Conservation (phyloP, 495 filamentous ascomycete genomes). For the Penicillium parvum region DNA sequence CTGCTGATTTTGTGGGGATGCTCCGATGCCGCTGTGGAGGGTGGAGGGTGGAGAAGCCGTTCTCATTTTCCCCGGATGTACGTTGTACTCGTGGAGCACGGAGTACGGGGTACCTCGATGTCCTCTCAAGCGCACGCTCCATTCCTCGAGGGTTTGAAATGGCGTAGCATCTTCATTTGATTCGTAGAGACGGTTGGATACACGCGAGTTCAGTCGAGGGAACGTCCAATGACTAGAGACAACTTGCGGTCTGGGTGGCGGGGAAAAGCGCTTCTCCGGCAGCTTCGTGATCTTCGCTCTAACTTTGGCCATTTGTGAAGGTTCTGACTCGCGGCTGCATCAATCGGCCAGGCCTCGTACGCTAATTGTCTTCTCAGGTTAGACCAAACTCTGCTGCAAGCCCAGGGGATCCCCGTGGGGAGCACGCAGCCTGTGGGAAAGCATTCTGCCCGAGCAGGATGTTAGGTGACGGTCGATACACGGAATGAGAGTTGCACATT, state of each 20-base stretch:
- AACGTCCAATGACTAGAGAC: slow-evolving; percentile 9
- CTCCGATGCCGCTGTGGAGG: slow-evolving; percentile 15
- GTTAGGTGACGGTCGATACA: not conserved
- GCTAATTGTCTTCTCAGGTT: slow-evolving; percentile 1
- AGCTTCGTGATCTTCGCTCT: not conserved
- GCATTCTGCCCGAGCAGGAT: slow-evolving; percentile 21
- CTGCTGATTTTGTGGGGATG: slow-evolving; percentile 13
- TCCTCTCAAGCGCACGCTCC: slow-evolving; percentile 1
- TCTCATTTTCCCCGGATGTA: too few relatives aligned
- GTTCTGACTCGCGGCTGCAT: not conserved
- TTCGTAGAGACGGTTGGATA: slow-evolving; percentile 10
- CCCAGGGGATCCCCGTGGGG: slow-evolving; percentile 16
- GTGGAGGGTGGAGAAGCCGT: too few relatives aligned
- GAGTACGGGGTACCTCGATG: slow-evolving; percentile 13
- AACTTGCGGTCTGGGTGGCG: slow-evolving; percentile 7
- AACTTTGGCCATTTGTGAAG: not conserved
- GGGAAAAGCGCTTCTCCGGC: slow-evolving; percentile 28
- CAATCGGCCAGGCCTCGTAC: not conserved
- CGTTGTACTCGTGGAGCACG: too few relatives aligned
- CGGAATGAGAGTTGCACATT: not conserved
- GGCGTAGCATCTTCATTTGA: slow-evolving; percentile 1
- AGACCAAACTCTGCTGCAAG: not conserved
- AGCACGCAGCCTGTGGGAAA: slow-evolving; percentile 25
- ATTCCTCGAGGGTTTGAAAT: not conserved
- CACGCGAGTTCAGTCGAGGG: not conserved